A percentile compares a stretch with the other conserved stretches of the same genome.
Conservation (phyloP, 2,329 filamentous ascomycete genomes). For the Alternaria viburni region DNA sequence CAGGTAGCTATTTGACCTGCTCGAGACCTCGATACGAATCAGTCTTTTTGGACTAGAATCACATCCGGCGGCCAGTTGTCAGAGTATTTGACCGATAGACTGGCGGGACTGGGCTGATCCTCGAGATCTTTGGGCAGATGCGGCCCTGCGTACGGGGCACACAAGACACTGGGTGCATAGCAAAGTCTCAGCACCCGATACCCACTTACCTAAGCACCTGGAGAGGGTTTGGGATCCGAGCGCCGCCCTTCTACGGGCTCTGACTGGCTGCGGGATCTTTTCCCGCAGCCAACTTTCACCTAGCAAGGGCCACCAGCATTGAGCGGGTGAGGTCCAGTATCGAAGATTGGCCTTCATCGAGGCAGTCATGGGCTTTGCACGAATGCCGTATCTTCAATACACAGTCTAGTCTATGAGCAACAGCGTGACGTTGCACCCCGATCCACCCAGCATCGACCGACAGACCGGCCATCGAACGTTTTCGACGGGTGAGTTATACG, state of each 20-base stretch:
- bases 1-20: not conserved
- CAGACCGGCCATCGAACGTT: conserved; percentile 3
- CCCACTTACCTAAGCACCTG: not conserved
- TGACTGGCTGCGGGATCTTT: conserved; percentile 11
- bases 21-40: conserved; percentile 13
- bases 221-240: not conserved
- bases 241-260: not conserved
- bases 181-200: not conserved
- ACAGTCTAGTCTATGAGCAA: not conserved
- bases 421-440: conserved; percentile 2
- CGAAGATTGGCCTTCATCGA: not conserved
- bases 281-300: conserved; percentile 4
- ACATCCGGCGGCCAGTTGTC: not conserved
- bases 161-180: not conserved
- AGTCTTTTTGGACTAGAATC: conserved; percentile 11
- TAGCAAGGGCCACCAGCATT: conserved; percentile 5
- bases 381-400: not conserved
- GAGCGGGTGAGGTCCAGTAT: conserved; percentile 6
- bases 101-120: not conserved
- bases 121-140: not conserved
- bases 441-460: not conserved
- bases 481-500: conserved; percentile 5
- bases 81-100: conserved; percentile 1
- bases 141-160: not conserved
- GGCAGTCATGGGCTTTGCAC: not conserved